Base-by-base conservation (phyloP, 140 eudicot genomes). In the Erigeron philadelphicus region DNA sequence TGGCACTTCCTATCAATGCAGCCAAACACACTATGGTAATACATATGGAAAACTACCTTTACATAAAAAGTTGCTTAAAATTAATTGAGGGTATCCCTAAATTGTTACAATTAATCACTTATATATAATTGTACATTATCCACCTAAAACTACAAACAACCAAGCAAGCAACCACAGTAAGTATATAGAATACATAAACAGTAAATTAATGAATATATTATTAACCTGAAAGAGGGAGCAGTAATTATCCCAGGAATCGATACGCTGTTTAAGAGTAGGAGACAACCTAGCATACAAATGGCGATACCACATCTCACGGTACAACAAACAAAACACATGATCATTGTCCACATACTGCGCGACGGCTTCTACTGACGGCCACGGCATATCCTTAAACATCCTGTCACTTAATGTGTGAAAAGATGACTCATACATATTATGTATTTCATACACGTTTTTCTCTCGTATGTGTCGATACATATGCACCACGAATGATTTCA, bases 261-360 rank as follows among this genome's bases (percentile, higher is more conserved):
- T 86, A 79, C 96, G 63, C 82, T 92, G 96, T 73, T 72, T 77
- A 8, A 88, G 82, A 19, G 95, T 81, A 1, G 96, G 96, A 10
- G 82, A 55, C 3, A 84, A 79, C 64, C 95, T 57, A 6, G 98
- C 98, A 8, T 78, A 92, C 42, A 92, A 75, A 52, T 92, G 98
- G 4, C 96, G 86, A 25, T 74, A 88, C 98, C 98, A 92, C 98
- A 92, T 92, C 85, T 92, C 98, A 3, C 88, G 89, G 61, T 92
- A 92, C 15, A 92, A 78, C 81, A 92, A 69, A 68, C 98, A 84
- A 66, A 92, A 92, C 3, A 92, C 98, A 35, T 88, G 96, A 64
- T 92, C 98, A 47, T 92, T 92, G 50, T 92, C 98, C 2, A 88
- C 96, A 68, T 80, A 92, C 59, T 81, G 83, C 17, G 98, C 87